Base-by-base conservation (phyloP, 2,329 filamentous ascomycete species). In the Alternaria sp. region DNA sequence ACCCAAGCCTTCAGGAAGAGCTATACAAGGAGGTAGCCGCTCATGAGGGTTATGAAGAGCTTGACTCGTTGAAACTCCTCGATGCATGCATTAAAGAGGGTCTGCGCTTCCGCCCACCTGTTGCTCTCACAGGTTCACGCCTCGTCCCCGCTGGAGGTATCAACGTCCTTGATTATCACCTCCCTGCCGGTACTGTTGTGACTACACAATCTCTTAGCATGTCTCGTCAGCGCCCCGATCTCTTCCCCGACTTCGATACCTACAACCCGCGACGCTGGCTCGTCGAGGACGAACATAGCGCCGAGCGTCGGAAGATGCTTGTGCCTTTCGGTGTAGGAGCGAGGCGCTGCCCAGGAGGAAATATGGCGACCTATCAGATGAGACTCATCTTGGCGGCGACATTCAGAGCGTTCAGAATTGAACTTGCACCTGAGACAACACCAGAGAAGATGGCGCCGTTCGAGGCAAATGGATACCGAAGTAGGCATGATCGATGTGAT, bases 331-430 rank as follows among this genome's bases (percentile, higher is more conserved):
- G 67, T 14, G 59, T 68, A 18, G 67, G 67, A 7, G 65, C 67
- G 6, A 56, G 67, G 3, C 62, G 67, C 27, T 69, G 67, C n/a
- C 67, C 67, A 2, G 67, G 65, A 32, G 65, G 67, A 3, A 69
- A 69, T 20, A 68, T 69, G 67, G 67, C 67, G 3, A 68, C 63
- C 0, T 69, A 68, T 22, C 67, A 68, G 46, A 69, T 69, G 67
- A 57, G 65, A 14, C 41, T 69, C 11, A 66, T 69, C 18, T 57
- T 69, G 8, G 60, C 59, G 8, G 67, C 65, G 3, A 64, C 63
- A 3, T 57, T 69, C 18, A 62, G 67, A 9, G 65, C 63, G 14
- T 68, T 69, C 28, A 61, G 28, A 36, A 56, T 68, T 12, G 58
- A 45, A 8, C 41, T 69, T 36, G 67, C 67, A 18, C 61, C 63